Conservation (phyloP, 1,284 basidiomycete genomes). For the Cryptococcus sp. region DNA sequence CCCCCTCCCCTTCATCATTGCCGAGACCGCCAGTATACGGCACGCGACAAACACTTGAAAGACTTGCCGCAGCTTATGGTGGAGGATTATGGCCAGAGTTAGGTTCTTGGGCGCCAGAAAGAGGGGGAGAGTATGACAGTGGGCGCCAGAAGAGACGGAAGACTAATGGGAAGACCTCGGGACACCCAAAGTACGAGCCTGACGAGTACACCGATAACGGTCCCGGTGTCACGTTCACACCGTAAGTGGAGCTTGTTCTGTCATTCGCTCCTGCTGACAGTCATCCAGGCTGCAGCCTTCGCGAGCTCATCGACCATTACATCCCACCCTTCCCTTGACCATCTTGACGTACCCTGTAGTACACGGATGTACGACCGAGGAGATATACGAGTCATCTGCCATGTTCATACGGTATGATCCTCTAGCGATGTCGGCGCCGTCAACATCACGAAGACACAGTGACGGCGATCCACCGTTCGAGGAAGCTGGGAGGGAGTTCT, state of each 20-base stretch:
- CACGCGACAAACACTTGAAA: conserved; percentile 38
- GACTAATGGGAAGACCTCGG: not conserved
- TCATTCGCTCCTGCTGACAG: conserved; percentile 8
- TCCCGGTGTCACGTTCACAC: conserved; percentile 32
- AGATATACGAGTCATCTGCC: conserved; percentile 47
- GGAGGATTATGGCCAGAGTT: conserved; percentile 52
- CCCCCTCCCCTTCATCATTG: conserved; percentile 1
- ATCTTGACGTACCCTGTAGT: conserved; percentile 41
- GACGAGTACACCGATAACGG: conserved; percentile 14
- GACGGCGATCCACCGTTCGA: not conserved
- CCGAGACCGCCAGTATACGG: conserved; percentile 42
- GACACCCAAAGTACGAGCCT: conserved; percentile 6
- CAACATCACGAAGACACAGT: not conserved
- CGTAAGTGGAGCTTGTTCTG: conserved; percentile 27
- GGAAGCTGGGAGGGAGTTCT: conserved; percentile 33
- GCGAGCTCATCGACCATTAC: conserved; percentile 24
- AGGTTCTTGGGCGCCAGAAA: conserved; percentile 38
- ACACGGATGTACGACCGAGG: conserved; percentile 48
- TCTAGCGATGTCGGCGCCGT: conserved; percentile 7
- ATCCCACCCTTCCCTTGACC: conserved; percentile 40
- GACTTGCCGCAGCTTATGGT: conserved; percentile 40
- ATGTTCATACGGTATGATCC: conserved; percentile 48
- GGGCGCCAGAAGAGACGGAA: conserved; percentile 7
- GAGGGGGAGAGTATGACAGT: conserved; percentile 2
- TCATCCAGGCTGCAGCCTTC: conserved; percentile 10